Percentiles rank a stretch among this genome's conserved stretches.
These are phyloP conservation scores for Aspergillus japonicus DNA, from an alignment of 2,329 filamentous ascomycete species.

Conservation along the genomic window DNA sequence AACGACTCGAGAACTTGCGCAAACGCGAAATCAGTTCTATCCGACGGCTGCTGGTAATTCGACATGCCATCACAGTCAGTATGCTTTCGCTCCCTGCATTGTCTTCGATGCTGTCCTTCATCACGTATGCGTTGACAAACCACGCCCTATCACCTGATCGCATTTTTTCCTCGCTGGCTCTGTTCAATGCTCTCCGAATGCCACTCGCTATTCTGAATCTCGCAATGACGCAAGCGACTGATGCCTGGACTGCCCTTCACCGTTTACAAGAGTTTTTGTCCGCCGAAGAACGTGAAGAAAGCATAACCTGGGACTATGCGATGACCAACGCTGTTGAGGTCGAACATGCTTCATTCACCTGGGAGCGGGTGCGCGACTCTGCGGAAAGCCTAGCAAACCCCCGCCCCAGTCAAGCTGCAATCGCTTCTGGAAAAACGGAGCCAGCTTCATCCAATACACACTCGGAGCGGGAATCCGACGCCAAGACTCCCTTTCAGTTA, in stretches of 20 bases:
- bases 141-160: conserved; percentile 70
- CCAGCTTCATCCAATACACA: neutral
- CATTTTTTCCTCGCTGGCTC: conserved; percentile 86
- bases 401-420: neutral
- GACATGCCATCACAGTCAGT: conserved; percentile 67
- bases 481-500: conserved; percentile 41
- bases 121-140: conserved; percentile 67
- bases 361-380: conserved; percentile 38
- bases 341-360: conserved; percentile 75
- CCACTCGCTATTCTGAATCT: conserved; percentile 86
- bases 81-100: conserved; percentile 65
- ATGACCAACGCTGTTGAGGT: conserved; percentile 64
- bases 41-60: conserved; percentile 75
- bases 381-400: neutral
- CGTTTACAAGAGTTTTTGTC: conserved; percentile 86
- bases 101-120: conserved; percentile 91
- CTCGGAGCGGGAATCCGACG: conserved; percentile 19
- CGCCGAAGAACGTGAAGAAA: conserved; percentile 79
- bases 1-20: conserved; percentile 72
- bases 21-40: conserved; percentile 71
- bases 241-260: conserved; percentile 80
- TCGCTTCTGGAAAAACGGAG: conserved; percentile 53
- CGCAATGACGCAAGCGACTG: conserved; percentile 83
- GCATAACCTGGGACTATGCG: conserved; percentile 57
- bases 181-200: conserved; percentile 89